Conservation (phyloP, 2,329 filamentous ascomycete genomes). For the Colletotrichum gigasporum region DNA sequence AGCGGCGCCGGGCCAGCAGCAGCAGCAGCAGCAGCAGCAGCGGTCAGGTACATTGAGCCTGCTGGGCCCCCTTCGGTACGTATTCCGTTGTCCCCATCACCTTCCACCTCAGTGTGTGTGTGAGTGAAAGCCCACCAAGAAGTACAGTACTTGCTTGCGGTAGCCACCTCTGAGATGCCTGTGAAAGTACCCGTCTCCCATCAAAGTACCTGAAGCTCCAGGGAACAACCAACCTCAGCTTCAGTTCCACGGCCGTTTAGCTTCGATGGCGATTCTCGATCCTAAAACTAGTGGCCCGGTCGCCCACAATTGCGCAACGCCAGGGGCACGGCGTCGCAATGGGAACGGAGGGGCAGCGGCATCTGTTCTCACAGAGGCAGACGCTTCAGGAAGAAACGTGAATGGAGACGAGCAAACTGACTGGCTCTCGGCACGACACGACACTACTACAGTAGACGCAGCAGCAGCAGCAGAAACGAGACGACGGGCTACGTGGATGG, state of each 20-base stretch:
- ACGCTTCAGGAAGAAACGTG: conserved; percentile 16
- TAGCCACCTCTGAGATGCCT: neutral
- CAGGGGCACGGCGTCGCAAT: conserved; percentile 28
- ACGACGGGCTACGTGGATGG: neutral
- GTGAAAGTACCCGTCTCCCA: too few relatives aligned
- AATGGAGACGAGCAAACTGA: neutral
- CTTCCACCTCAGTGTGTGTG: too few relatives aligned
- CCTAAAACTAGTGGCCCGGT: conserved; percentile 11
- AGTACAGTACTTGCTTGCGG: neutral
- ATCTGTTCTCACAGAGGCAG: too few relatives aligned
- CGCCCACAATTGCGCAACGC: conserved; percentile 26
- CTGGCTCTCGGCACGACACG: neutral
- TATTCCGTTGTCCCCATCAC: neutral
- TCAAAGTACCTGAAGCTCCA: conserved; percentile 9
- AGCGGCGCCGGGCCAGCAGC: neutral
- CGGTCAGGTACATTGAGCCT: conserved; percentile 12
- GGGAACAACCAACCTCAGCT: conserved; percentile 14
- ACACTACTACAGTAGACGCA: neutral
- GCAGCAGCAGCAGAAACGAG: neutral
- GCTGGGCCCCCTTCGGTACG: neutral
- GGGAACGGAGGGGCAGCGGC: neutral
- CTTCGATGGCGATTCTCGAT: conserved; percentile 13
- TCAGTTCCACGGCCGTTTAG: neutral
- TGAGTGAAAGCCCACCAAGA: neutral
- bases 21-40: neutral